phyloP scores from a whole-genome alignment of 2,329 filamentous ascomycete genomes.

The Zarea fungicola region DNA sequence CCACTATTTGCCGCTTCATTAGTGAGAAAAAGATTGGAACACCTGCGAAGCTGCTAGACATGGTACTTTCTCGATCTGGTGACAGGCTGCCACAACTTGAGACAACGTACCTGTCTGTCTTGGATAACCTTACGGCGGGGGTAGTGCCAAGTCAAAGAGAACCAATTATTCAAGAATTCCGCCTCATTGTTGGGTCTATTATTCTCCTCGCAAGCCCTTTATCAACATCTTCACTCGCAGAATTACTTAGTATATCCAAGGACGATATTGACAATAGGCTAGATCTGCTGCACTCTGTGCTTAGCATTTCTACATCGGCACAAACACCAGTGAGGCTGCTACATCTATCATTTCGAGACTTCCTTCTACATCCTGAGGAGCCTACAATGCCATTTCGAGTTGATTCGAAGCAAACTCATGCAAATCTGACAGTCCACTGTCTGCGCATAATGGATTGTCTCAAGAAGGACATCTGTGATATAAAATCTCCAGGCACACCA shows the following conservation, averaged over 20 bases:
- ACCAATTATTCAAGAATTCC: conserved; percentile 20
- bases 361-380: conserved; percentile 18
- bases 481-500: background rate
- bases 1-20: conserved; percentile 20
- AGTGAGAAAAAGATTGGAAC: conserved; percentile 8
- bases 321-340: conserved; percentile 23
- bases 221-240: conserved; percentile 21
- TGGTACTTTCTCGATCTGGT: conserved; percentile 17
- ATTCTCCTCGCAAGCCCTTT: conserved; percentile 27
- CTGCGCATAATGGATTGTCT: background rate
- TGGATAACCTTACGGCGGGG: conserved; percentile 13
- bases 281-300: conserved; percentile 29
- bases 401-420: conserved; percentile 24
- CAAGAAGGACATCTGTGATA: background rate
- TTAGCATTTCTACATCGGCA: conserved; percentile 23
- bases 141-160: background rate
- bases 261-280: conserved; percentile 19
- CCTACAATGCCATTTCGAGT: conserved; percentile 23
- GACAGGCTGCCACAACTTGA: conserved; percentile 9
- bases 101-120: conserved; percentile 17
- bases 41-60: conserved; percentile 18
- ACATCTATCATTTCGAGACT: conserved; percentile 34
- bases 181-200: conserved; percentile 27
- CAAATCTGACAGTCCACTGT: background rate
- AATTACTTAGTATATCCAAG: conserved; percentile 21